Evolutionary conservation across 192 early-diverging fungal genomes (phyloP).

Genomic region (Chytriomyces sp.): DNA sequence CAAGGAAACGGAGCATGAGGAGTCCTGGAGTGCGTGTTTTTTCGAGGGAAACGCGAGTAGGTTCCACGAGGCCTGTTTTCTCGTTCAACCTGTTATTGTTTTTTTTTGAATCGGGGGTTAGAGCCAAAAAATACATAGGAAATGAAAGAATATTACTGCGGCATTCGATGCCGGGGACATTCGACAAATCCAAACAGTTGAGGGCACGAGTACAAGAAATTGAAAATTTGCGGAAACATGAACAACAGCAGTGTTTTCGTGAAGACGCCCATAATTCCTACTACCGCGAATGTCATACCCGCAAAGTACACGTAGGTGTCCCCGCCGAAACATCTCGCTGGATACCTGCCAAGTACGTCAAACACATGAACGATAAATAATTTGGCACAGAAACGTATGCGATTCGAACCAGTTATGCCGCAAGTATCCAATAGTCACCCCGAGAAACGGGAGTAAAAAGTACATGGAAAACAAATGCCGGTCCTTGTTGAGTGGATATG

Average conservation of each 20-base stretch:
- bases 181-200: conserved; percentile 93
- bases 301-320: conserved; percentile 98
- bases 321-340: conserved; percentile 90
- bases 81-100: conserved; percentile 38
- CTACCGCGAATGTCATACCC: conserved; percentile 98
- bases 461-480: conserved; percentile 86
- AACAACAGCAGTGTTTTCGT: conserved; percentile 92
- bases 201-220: conserved; percentile 94
- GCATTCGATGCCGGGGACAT: conserved; percentile 96
- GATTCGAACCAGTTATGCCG: conserved; percentile 80
- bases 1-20: conserved; percentile 59
- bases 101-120: not conserved
- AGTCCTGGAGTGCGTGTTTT: conserved; percentile 56
- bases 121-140: conserved; percentile 6
- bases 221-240: conserved; percentile 96
- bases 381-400: not conserved
- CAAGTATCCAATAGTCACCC: conserved; percentile 80
- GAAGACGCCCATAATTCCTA: conserved; percentile 92
- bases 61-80: conserved; percentile 49
- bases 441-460: conserved; percentile 91
- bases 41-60: conserved; percentile 39
- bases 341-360: conserved; percentile 63
- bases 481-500: conserved; percentile 48
- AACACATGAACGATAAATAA: too few relatives aligned
- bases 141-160: conserved; percentile 56